Evolutionary conservation across 176 grass and related monocot genomes (phyloP).

Genomic region (Typha latifolia): DNA sequence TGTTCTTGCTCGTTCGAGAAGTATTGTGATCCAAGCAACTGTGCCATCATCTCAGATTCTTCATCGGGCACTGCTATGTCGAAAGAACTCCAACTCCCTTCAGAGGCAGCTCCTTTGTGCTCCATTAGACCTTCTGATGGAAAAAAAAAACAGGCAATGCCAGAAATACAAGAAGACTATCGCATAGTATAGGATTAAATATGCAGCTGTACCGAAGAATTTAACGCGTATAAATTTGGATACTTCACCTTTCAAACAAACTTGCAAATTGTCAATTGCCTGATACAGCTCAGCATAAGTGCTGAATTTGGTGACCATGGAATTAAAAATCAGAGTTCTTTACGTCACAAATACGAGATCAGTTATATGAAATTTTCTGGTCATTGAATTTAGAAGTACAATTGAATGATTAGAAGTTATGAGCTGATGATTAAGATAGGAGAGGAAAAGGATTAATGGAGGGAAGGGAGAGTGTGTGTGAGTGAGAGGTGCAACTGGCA

Average conservation of each 20-base stretch:
- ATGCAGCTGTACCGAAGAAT: constrained; percentile 10
- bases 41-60: constrained; percentile 39
- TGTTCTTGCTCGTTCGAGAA: constrained; percentile 46
- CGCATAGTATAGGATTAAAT: constrained; percentile 1
- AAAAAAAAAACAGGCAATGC: constrained; percentile 11
- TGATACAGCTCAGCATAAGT: constrained; percentile 19
- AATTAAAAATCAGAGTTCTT: constrained; percentile 11
- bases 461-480: constrained; percentile 18
- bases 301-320: not conserved
- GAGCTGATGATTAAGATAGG: constrained; percentile 12
- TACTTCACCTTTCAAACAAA: constrained; percentile 19
- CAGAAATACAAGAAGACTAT: not conserved
- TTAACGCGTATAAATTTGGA: constrained; percentile 29
- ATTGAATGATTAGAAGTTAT: constrained; percentile 15
- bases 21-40: constrained; percentile 52
- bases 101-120: constrained; percentile 11
- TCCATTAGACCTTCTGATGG: constrained; percentile 33
- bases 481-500: constrained; percentile 31
- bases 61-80: constrained; percentile 14
- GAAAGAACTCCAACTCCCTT: constrained; percentile 17
- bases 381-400: not conserved
- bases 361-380: not conserved
- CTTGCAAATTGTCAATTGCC: constrained; percentile 23
- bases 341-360: not conserved
- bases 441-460: not conserved